These are phyloP conservation scores for Lathyrus tuberosus DNA, from an alignment of 306 rosid genomes.

Conservation along the genomic window DNA sequence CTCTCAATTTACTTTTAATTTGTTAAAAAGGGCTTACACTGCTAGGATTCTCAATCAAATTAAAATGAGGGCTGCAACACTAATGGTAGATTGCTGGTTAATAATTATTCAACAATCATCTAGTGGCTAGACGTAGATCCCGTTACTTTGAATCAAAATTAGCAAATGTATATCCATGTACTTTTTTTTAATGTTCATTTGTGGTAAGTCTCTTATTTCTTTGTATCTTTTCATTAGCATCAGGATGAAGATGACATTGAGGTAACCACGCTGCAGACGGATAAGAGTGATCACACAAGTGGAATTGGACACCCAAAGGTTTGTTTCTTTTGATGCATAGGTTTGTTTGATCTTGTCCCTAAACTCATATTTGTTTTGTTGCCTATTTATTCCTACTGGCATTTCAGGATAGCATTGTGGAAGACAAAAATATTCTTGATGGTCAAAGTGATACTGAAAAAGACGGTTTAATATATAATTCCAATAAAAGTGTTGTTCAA, in stretches of 20 bases:
- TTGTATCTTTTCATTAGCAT: constrained; percentile 46
- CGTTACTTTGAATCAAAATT: constrained; percentile 6
- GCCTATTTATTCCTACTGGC: constrained; percentile 41
- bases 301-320: constrained; percentile 50
- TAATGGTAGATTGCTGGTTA: constrained; percentile 12
- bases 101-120: constrained; percentile 18
- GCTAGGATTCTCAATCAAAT: constrained; percentile 17
- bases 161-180: not conserved
- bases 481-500: constrained; percentile 47
- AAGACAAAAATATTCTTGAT: constrained; percentile 55
- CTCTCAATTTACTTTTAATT: constrained; percentile 5
- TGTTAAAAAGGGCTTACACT: constrained; percentile 3
- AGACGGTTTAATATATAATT: constrained; percentile 40
- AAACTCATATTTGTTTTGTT: constrained; percentile 24
- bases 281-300: constrained; percentile 11
- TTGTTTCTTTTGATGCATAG: constrained; percentile 39
- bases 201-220: constrained; percentile 31
- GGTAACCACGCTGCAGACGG: constrained; percentile 52
- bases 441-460: constrained; percentile 32
- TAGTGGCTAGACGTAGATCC: constrained; percentile 16
- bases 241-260: constrained; percentile 57
- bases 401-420: constrained; percentile 63
- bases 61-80: constrained; percentile 7
- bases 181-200: not conserved
- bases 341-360: constrained; percentile 28